Base-by-base conservation (phyloP, 768 basidiomycete genomes). In the Leccinum imitatum region DNA sequence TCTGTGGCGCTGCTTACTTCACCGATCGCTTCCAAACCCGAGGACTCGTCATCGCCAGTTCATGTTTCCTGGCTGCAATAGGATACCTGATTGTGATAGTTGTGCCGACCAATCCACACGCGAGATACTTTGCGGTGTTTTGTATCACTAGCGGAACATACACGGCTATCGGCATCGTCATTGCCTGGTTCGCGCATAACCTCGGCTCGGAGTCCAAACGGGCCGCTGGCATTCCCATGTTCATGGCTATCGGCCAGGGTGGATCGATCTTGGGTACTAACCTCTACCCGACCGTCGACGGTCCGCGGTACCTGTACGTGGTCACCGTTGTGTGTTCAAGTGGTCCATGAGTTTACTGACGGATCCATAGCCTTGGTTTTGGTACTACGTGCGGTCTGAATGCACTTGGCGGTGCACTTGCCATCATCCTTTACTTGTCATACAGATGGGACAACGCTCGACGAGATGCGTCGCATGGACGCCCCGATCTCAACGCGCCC, bases 121-220 rank as follows among this genome's bases (percentile, higher is more conserved):
- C 79, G 21, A 80, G 84, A 21, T 93, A 91, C 67, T 92, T 92
- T 66, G 87, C 89, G 11, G 85, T 84, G 9, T 90, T 91, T 73
- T 89, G 87, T 62, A 86, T 92, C 63, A 87, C 86, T 0, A 82
- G 84, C 56, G 89, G 89, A 47, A 91, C 89, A 1, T 92, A 91
- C 64, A 86, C 89, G 0, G 82, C 84, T 2, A 90, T 91, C 62
- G 90, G 89, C 1, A 72, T 90, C 6, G 81, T 84, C 41, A 86
- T 91, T 56, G 87, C 89, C 4, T 91, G 90, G 91, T 90, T 87
- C 64, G 83, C 86, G 4, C 88, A 90, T 65, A 91, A 90, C 65
- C 79, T 90, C 8, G 89, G 88, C 4, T 90, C 89, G 1, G 90
- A 91, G 65, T 85, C 86, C 0, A 90, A 91, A 72, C 84, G 83